Base-by-base conservation (phyloP, 306 rosid genomes). In the Inga leiocalycina region DNA sequence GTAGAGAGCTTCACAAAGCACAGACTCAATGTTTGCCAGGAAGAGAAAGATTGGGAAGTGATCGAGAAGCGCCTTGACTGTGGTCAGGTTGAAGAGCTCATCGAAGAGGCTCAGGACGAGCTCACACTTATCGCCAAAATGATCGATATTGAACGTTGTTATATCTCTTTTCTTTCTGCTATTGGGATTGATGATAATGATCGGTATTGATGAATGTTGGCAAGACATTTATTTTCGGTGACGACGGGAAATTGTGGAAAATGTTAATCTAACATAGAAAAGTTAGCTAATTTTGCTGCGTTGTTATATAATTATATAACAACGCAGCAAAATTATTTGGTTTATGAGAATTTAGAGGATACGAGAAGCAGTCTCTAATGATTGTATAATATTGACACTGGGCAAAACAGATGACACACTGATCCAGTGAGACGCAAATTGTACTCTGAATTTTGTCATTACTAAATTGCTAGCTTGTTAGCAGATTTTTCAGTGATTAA, bases 1-100 rank as follows among this genome's bases (percentile, higher is more conserved):
- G 95, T 97, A 16, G 98, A 94, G 92, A 89, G 90, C 83, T 94
- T 97, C 85, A 92, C 98, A 0, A 81, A 44, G 17, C 94, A 92
- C 68, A 91, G 97, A 30, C 90, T 97, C 61, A 89, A 83, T 82
- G 97, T 89, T 14, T 97, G 95, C 79, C 86, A 89, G 45, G 97
- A 94, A 49, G 98, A 92, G 70, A 61, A 91, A 9, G 97, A 92
- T 67, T 94, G 98, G 98, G 98, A 97, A 34, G 16, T 15, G 14
- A 97, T 92, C 79, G 98, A 97, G 90, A 85, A 82, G 84, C 88
- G 90, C 39, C 39, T 37, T 37, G 27, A 24, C 27, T 24, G 97
- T 76, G 97, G 98, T 30, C 97, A 94, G 90, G 95, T 97, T 24
- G 27, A 24, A 24, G 27, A 24, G 27, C 27, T 24, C 27, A 24